These are phyloP conservation scores for Ceratocystis colombiana DNA, from an alignment of 2,329 filamentous ascomycete genomes.

Conservation along the genomic window DNA sequence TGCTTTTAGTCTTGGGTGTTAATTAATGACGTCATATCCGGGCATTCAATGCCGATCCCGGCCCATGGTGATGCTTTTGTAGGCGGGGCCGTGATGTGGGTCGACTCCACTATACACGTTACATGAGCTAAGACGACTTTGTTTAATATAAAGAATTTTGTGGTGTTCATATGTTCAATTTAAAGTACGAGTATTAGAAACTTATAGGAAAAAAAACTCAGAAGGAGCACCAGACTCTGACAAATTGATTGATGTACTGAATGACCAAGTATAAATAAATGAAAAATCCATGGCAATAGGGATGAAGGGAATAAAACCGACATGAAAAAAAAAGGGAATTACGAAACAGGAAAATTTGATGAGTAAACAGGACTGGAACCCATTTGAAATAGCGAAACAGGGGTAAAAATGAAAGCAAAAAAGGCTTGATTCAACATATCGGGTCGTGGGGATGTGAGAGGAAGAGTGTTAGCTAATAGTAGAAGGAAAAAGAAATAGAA, in stretches of 20 bases:
- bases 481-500: slow-evolving; percentile 4
- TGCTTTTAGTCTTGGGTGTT: neutral
- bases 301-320: slow-evolving; percentile 9
- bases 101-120: slow-evolving; percentile 19
- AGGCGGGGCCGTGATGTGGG: slow-evolving; percentile 14
- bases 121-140: slow-evolving; percentile 2
- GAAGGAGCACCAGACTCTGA: neutral
- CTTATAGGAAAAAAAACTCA: neutral
- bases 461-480: neutral
- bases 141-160: neutral
- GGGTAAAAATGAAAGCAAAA: neutral
- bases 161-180: neutral
- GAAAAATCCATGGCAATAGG: neutral
- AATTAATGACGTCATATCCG: neutral
- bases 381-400: slow-evolving; percentile 4
- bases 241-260: too few species aligned
- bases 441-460: neutral
- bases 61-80: neutral
- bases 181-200: slow-evolving; percentile 2
- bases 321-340: neutral
- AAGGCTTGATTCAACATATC: neutral
- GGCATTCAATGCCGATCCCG: neutral
- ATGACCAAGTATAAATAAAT: neutral
- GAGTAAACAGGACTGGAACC: slow-evolving; percentile 28
- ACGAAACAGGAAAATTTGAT: slow-evolving; percentile 24